phyloP scores from a whole-genome alignment of 106 monocot species.

The Dendrobium chrysotoxum region DNA sequence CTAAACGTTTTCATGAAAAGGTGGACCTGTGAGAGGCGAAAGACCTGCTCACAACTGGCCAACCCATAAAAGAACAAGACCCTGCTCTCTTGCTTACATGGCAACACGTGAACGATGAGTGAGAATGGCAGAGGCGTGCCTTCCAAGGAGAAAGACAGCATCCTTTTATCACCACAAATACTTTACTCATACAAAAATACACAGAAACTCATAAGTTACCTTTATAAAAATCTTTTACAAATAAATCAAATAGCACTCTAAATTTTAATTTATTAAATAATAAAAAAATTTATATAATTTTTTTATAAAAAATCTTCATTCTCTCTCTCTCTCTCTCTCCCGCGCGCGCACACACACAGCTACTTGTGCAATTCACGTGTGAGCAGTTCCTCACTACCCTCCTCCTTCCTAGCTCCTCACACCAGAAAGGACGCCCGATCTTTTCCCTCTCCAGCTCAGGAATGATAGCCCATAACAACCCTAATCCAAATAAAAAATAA shows the following conservation, averaged over 20 bases:
- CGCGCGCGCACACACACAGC: too few relatives aligned
- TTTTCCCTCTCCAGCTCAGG: not conserved
- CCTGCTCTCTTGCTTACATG: slow-evolving; percentile 42
- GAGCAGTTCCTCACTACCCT: slow-evolving; percentile 31
- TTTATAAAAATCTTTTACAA: too few relatives aligned
- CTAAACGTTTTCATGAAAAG: slow-evolving; percentile 49
- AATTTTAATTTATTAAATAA: too few relatives aligned
- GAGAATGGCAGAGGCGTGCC: slow-evolving; percentile 24
- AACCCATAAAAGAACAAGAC: slow-evolving; percentile 52
- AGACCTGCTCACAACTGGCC: slow-evolving; percentile 27
- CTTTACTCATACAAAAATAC: too few relatives aligned
- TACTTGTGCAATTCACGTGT: slow-evolving; percentile 42
- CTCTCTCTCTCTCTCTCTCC: too few relatives aligned
- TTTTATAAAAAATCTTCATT: too few relatives aligned
- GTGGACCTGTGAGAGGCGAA: slow-evolving; percentile 24
- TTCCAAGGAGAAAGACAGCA: slow-evolving; percentile 29
- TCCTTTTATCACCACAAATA: not conserved
- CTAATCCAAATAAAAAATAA: slow-evolving; percentile 22
- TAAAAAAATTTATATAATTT: too few relatives aligned
- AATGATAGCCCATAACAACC: slow-evolving; percentile 14
- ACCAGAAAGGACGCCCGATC: not conserved
- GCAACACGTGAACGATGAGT: slow-evolving; percentile 52
- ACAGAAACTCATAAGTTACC: too few relatives aligned
- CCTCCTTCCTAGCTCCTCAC: not conserved
- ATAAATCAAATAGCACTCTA: too few relatives aligned